Evolutionary conservation across 345 rosid genomes (phyloP).

Genomic region (Hibiscus tridactylites): DNA sequence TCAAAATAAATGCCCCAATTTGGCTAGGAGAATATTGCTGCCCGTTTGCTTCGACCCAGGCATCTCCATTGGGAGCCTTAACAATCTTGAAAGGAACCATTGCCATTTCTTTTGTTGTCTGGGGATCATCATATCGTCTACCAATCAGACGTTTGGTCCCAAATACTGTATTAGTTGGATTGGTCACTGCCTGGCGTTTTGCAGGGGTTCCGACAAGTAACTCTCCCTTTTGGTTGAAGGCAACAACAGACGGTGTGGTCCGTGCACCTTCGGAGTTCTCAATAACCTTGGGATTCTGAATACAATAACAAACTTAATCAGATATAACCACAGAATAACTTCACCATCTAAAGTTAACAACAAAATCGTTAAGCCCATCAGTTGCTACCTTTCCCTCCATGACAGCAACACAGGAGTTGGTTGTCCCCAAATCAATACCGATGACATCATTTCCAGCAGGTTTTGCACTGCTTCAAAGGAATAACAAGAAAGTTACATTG

Average conservation of each 20-base stretch:
- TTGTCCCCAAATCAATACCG: conserved; percentile 95
- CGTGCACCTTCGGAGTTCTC: conserved; percentile 91
- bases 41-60: conserved; percentile 85
- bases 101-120: conserved; percentile 74
- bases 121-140: conserved; percentile 67
- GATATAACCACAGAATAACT: not conserved
- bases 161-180: conserved; percentile 67
- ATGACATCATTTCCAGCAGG: conserved; percentile 83
- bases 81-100: conserved; percentile 91
- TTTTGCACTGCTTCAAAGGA: conserved; percentile 42
- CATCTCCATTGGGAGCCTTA: conserved; percentile 85
- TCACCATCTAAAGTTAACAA: not conserved
- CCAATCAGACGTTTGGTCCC: conserved; percentile 87
- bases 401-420: conserved; percentile 93
- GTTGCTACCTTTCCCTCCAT: conserved; percentile 87
- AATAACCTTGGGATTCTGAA: conserved; percentile 78
- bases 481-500: not conserved
- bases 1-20: conserved; percentile 68
- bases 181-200: conserved; percentile 89
- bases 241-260: conserved; percentile 88
- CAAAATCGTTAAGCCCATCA: not conserved
- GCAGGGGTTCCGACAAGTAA: conserved; percentile 84
- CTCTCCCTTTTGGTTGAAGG: conserved; percentile 69
- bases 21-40: conserved; percentile 88
- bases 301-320: not conserved